These are phyloP conservation scores for Ramularia endophylla DNA, from an alignment of 2,329 filamentous ascomycete species.

Conservation along the genomic window DNA sequence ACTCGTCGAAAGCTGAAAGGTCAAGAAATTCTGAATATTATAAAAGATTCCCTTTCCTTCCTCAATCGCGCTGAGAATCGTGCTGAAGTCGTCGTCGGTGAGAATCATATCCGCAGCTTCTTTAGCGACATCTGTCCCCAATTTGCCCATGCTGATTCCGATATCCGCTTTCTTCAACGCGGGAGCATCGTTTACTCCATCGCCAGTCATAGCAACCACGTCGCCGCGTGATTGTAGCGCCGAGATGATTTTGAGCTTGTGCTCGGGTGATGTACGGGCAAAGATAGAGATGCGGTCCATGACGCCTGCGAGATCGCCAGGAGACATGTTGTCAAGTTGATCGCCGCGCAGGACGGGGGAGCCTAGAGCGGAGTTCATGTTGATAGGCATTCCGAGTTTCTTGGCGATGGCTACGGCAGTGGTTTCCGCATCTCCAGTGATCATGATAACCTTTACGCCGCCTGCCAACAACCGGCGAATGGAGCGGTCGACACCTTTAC, in stretches of 20 bases:
- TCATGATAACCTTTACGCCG: slow-evolving; percentile 97
- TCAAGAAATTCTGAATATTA: slow-evolving; percentile 99
- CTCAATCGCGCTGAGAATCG: slow-evolving; percentile 90
- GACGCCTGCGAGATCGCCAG: slow-evolving; percentile 73
- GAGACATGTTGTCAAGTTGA: slow-evolving; percentile 88
- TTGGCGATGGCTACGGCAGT: slow-evolving; percentile 91
- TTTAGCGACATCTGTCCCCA: slow-evolving; percentile 96
- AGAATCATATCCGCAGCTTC: slow-evolving; percentile 92
- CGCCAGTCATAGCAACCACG: slow-evolving; percentile 98
- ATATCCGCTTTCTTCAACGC: slow-evolving; percentile 97
- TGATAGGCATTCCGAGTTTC: slow-evolving; percentile 90
- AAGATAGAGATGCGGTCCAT: slow-evolving; percentile 91
- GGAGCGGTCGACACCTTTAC: slow-evolving; percentile 81
- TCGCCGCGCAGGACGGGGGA: slow-evolving; percentile 77
- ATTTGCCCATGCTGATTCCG: slow-evolving; percentile 90
- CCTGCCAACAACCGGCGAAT: slow-evolving; percentile 88
- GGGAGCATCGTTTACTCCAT: slow-evolving; percentile 96
- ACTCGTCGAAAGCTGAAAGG: slow-evolving; percentile 95
- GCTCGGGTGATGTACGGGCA: slow-evolving; percentile 90
- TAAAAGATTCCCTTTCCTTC: slow-evolving; percentile 99
- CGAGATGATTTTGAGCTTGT: slow-evolving; percentile 94
- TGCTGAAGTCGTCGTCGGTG: slow-evolving; percentile 83
- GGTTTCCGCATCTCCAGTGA: slow-evolving; percentile 92
- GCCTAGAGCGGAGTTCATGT: slow-evolving; percentile 52
- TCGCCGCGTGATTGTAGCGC: slow-evolving; percentile 89